Evolutionary conservation across 2,329 filamentous ascomycete genomes (phyloP).

Genomic region (Knufia fluminis): DNA sequence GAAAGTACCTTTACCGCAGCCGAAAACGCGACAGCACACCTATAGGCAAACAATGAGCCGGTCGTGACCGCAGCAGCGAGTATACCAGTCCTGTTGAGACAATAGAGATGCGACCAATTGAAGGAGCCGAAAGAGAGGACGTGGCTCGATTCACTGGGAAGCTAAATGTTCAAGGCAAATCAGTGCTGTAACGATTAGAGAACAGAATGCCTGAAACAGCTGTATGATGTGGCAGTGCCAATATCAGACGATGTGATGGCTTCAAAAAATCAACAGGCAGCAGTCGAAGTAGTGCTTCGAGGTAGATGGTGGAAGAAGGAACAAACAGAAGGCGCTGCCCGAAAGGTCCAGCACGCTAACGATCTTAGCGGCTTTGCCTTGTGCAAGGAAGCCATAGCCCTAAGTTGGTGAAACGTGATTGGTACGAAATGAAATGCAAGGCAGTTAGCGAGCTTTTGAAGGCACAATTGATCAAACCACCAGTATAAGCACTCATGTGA

Average conservation of each 20-base stretch:
- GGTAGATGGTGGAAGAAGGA: background rate
- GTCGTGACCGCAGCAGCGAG: background rate
- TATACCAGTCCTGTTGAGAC: too few relatives aligned
- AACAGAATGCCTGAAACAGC: background rate
- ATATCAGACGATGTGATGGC: background rate
- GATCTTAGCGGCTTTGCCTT: too few relatives aligned
- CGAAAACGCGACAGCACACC: too few relatives aligned
- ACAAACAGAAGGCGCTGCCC: background rate
- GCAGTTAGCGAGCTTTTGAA: too few relatives aligned
- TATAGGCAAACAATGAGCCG: background rate
- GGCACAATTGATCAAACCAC: too few relatives aligned
- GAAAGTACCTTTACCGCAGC: too few relatives aligned
- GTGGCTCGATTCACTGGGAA: background rate
- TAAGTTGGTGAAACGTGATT: background rate
- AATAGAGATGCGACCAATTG: background rate
- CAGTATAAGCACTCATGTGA: too few relatives aligned
- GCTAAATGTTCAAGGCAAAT: background rate
- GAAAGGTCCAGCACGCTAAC: background rate
- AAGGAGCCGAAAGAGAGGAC: background rate
- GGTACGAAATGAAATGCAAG: too few relatives aligned
- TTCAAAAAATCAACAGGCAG: background rate
- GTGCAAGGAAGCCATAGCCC: background rate
- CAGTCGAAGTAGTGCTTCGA: background rate
- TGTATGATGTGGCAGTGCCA: conserved; percentile 1
- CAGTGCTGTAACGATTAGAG: background rate